Conservation (phyloP, 176 grass and related monocot species). For the Eleusine coracana region DNA sequence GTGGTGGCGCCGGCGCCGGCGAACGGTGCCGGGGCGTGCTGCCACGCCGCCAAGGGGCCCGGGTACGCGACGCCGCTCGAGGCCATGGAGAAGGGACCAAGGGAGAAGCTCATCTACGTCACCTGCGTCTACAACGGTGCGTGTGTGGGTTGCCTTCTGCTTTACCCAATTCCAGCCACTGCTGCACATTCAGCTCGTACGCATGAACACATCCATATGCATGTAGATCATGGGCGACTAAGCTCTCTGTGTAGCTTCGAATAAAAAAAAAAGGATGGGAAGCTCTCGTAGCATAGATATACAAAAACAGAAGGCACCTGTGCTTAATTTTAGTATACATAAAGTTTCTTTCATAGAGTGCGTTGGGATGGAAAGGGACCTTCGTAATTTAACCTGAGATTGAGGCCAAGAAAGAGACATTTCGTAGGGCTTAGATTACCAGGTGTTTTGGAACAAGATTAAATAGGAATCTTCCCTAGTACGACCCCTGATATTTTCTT, state of each 20-base stretch:
- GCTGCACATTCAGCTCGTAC: neutral
- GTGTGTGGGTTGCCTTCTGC: neutral
- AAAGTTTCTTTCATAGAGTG: constrained; percentile 4
- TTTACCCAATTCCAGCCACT: neutral
- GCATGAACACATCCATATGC: neutral
- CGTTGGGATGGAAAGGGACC: constrained; percentile 3
- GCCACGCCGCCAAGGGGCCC: constrained; percentile 47
- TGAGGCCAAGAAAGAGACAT: neutral
- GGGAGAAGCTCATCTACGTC: constrained; percentile 88
- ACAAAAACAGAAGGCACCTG: neutral
- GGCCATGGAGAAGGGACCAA: constrained; percentile 79
- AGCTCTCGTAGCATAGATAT: neutral
- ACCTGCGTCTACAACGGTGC: constrained; percentile 95
- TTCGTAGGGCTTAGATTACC: neutral
- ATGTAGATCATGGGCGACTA: neutral
- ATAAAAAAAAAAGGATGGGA: no score
- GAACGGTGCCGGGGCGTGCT: constrained; percentile 41
- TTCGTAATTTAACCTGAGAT: neutral
- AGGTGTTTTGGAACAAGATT: neutral
- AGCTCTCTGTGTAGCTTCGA: no score
- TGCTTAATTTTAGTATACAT: constrained; percentile 1
- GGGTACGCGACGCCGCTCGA: constrained; percentile 87
- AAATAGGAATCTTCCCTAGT: neutral
- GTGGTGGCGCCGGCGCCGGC: constrained; percentile 8
- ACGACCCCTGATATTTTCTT: neutral